Percentiles rank a stretch among this genome's conserved stretches.
Conservation (phyloP, 164 flowering plant genomes). For the Nymphaea thermarum region DNA sequence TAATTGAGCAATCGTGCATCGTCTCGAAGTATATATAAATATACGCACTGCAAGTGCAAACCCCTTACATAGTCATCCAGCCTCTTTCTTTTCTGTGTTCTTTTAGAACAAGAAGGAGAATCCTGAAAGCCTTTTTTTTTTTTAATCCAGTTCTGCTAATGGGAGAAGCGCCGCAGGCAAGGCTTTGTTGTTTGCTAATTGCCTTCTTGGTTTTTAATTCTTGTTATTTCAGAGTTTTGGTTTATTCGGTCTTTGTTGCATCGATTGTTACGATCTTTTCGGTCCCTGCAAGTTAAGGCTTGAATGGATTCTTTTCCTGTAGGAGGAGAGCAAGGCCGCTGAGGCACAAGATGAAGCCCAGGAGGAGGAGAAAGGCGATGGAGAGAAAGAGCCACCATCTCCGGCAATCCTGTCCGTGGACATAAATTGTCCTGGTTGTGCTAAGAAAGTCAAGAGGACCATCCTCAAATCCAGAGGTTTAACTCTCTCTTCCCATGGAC, state of each 20-base stretch:
- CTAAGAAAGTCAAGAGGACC: constrained; percentile 75
- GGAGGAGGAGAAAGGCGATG: constrained; percentile 21
- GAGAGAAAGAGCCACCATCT: constrained; percentile 16
- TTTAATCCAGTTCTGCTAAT: too few species aligned
- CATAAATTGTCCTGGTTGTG: constrained; percentile 90
- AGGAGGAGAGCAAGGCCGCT: constrained; percentile 7
- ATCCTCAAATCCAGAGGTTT: constrained; percentile 60
- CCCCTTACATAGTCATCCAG: too few species aligned
- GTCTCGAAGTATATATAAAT: too few species aligned
- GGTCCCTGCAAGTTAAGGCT: too few species aligned
- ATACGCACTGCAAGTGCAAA: too few species aligned
- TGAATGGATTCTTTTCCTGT: neutral
- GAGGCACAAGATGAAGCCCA: constrained; percentile 22
- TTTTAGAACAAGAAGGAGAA: too few species aligned
- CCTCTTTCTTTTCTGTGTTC: too few species aligned
- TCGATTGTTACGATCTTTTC: too few species aligned
- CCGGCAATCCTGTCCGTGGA: constrained; percentile 65
- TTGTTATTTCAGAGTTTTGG: too few species aligned
- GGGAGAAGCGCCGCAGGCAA: neutral
- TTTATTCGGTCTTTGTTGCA: too few species aligned
- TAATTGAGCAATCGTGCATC: too few species aligned
- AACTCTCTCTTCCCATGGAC: neutral
- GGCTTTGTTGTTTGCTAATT: neutral
- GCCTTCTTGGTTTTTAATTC: neutral
- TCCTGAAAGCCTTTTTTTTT: too few species aligned